Percentiles rank a stretch among this genome's conserved stretches.
These are phyloP conservation scores for Tricholoma hemisulphureum DNA, from an alignment of 768 basidiomycete genomes.

Conservation along the genomic window DNA sequence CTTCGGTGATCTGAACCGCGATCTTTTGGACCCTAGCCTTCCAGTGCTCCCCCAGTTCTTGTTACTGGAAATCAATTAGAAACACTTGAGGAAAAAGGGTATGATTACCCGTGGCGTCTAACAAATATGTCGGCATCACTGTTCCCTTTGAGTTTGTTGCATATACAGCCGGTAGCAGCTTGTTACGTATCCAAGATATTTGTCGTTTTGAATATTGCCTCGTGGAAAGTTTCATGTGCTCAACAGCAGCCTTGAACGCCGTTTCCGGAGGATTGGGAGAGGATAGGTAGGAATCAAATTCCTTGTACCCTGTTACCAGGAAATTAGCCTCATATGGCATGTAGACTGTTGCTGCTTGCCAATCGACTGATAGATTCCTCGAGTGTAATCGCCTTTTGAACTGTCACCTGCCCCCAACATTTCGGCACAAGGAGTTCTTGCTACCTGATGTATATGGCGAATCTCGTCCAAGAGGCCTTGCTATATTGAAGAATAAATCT, in stretches of 20 bases:
- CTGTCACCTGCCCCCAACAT: background rate
- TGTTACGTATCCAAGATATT: slow-evolving; percentile 88
- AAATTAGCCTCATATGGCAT: background rate
- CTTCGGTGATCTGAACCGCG: slow-evolving; percentile 48
- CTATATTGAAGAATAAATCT: slow-evolving; percentile 35
- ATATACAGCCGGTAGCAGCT: slow-evolving; percentile 72
- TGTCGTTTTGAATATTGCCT: slow-evolving; percentile 91
- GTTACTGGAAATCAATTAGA: background rate
- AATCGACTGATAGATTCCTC: slow-evolving; percentile 93
- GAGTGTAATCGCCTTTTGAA: slow-evolving; percentile 54
- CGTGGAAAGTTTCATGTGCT: slow-evolving; percentile 83
- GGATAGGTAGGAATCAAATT: slow-evolving; percentile 73
- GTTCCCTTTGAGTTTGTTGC: slow-evolving; percentile 42
- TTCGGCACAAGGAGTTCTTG: slow-evolving; percentile 9
- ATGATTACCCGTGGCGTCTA: slow-evolving; percentile 65
- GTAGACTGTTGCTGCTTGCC: slow-evolving; percentile 43
- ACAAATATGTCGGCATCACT: slow-evolving; percentile 45
- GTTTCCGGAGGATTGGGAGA: slow-evolving; percentile 37
- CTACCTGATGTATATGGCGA: slow-evolving; percentile 44
- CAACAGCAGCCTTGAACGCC: slow-evolving; percentile 55
- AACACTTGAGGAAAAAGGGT: background rate
- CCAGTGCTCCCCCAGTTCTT: slow-evolving; percentile 61
- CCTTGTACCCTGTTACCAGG: slow-evolving; percentile 74
- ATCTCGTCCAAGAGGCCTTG: slow-evolving; percentile 83
- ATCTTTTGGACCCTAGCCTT: slow-evolving; percentile 47